A percentile compares a stretch with the other conserved stretches of the same genome.
Evolutionary conservation across 805 yeast genomes (phyloP).

Genomic region (Candida oleophila): DNA sequence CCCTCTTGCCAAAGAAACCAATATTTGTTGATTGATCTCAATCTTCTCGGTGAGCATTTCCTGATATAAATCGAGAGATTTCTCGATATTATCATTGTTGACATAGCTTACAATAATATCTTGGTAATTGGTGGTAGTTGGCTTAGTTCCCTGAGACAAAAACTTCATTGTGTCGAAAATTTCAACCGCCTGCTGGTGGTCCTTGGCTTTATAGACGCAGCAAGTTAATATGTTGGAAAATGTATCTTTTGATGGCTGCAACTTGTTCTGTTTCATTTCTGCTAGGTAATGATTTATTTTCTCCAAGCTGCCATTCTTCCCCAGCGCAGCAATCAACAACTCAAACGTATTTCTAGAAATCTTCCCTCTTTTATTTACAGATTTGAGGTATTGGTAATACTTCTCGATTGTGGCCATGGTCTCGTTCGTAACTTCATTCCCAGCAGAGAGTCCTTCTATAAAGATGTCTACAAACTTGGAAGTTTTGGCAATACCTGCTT

Average conservation of each 20-base stretch:
- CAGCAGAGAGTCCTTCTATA: constrained; percentile 33
- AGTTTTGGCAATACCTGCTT: constrained; percentile 30
- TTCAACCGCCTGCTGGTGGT: constrained; percentile 61
- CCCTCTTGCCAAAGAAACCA: constrained; percentile 63
- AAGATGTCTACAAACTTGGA: constrained; percentile 35
- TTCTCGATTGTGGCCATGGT: constrained; percentile 29
- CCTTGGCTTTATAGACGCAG: constrained; percentile 50
- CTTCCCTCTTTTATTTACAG: constrained; percentile 16
- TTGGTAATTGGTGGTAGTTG: constrained; percentile 67
- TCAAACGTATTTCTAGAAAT: constrained; percentile 44
- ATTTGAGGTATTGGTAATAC: constrained; percentile 25
- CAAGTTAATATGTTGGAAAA: constrained; percentile 62
- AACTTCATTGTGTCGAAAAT: constrained; percentile 87
- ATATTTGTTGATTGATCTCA: constrained; percentile 32
- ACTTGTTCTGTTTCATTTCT: constrained; percentile 34
- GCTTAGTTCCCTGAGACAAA: constrained; percentile 61
- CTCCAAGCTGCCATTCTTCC: constrained; percentile 35
- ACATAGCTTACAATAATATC: constrained; percentile 69
- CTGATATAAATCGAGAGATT: constrained; percentile 70
- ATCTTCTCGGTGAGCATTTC: constrained; percentile 52
- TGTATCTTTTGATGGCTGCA: constrained; percentile 44
- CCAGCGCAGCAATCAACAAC: constrained; percentile 44
- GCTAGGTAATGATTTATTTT: constrained; percentile 37
- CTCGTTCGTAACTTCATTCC: constrained; percentile 17
- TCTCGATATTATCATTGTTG: constrained; percentile 62